Evolutionary conservation across 192 early-diverging fungal species (phyloP), one percentile per base, ranked within the genome.

Genomic region (Funneliformis geosporum): DNA sequence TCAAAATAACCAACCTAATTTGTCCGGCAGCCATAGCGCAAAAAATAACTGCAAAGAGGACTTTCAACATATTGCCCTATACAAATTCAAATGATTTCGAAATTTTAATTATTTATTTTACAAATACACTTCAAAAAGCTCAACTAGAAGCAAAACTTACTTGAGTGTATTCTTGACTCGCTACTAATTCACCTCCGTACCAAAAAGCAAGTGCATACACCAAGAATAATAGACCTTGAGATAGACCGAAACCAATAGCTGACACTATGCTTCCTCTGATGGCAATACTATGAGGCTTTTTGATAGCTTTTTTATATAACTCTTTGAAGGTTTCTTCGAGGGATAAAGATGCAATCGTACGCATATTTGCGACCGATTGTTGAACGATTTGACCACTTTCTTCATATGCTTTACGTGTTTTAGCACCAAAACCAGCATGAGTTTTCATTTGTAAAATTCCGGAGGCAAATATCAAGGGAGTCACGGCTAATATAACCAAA

Each of bases 361-460:
- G 92, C 62, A 98, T 92, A 69, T 93, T 91, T 21, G 88, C 84
- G 18, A 98, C 92, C 9, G 94, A 92, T 83, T 96, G 95, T 83
- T 88, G 87, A 23, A 96, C 94, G 76, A 94, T 89, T 83, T 96
- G 90, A 74, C 93, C 94, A 47, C 91, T 88, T 47, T 83, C 73
- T 81, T 94, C 91, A 85, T 95, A 95, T 7, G 93, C 91, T 68
- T 83, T 86, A 80, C 93, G 89, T 44, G 89, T 91, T 42, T 82
- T 82, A 28, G 42, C 61, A 42, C 82, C 78, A 23, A 82, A 76
- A 18, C 82, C 82, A n/a, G 78, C 59, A n/a, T 75, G 40, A 9
- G 78, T 27, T 33, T 73, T 76, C 42, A 88, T 27, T 77, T 93
- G 82, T 33, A 93, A 43, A 61, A 82, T 85, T 11, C 84, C 82